Percentiles rank a stretch among this genome's conserved stretches.
phyloP scores from a whole-genome alignment of 1,284 basidiomycete species.

The Apiotrichum brassicae region DNA sequence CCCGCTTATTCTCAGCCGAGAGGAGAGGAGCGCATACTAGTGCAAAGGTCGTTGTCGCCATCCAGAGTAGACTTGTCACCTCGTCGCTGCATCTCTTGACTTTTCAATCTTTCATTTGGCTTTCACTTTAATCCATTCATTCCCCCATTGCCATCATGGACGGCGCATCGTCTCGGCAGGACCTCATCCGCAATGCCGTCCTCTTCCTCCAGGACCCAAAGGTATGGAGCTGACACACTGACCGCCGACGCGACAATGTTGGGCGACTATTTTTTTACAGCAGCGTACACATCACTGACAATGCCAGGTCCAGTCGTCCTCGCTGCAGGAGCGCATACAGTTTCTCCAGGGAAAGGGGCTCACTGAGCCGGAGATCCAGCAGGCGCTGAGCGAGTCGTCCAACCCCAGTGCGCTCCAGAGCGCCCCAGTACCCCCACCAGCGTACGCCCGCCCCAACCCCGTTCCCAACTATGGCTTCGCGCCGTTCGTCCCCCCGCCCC shows the following conservation, averaged over 20 bases:
- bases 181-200: conserved; percentile 72
- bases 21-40: no score
- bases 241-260: neutral
- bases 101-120: no score
- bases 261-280: no score
- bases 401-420: conserved; percentile 9
- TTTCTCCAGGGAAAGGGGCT: conserved; percentile 94
- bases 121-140: no score
- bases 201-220: conserved; percentile 64
- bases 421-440: conserved; percentile 27
- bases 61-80: no score
- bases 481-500: conserved; percentile 19
- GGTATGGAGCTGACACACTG: conserved; percentile 17
- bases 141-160: no score
- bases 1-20: no score
- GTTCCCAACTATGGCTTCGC: conserved; percentile 35
- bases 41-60: no score
- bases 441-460: conserved; percentile 30
- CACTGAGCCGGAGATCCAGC: conserved; percentile 74
- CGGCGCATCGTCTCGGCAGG: conserved; percentile 50
- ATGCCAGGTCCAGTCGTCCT: conserved; percentile 53
- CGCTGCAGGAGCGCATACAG: conserved; percentile 76
- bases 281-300: neutral
- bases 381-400: conserved; percentile 64
- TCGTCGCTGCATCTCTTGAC: no score